Evolutionary conservation across 2,329 filamentous ascomycete genomes (phyloP), one percentile per base, ranked within the genome.

Genomic region (Phaeomoniella chlamydospora): DNA sequence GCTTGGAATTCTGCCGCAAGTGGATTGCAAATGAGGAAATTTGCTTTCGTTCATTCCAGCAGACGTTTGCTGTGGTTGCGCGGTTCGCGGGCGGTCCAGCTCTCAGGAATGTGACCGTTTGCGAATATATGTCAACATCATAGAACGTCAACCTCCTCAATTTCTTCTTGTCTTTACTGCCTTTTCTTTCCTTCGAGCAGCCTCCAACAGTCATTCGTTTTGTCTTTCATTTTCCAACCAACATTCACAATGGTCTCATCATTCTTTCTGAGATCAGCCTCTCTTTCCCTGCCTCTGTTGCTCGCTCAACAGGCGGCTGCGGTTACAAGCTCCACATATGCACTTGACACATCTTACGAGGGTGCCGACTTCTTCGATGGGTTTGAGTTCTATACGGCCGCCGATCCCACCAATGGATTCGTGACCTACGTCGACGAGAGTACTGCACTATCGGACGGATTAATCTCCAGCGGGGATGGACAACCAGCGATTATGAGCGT

Each of bases 321-420:
- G 12, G 29, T 42, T 14, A 43, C 44, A 12, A 31, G 42, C 26
- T 42, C 41, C 2, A 36, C 39, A 14, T 46, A 45, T 38, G 38
- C 41, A 22, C 31, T 47, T 16, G 44, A 44, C 26, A 17, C 44
- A 6, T 40, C 44, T 30, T 53, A 56, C 39, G 43, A 44, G 9
- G 56, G 54, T 6, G 42, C 48, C 9, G 52, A 46, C 35, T 62
- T 60, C 48, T 61, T 61, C 37, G 49, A 54, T 38, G 49, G 52
- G 35, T 62, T 59, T 44, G 50, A 58, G 34, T 59, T 58, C 44
- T 58, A 49, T 39, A 54, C 51, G 40, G 45, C 49, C 11, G 41
- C 50, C 16, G 58, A 60, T 44, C 54, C 57, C 2, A 54, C 52
- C 3, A 42, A 49, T 16, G 57, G 58, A 12, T 59, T 57, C 42